Conservation (phyloP, 2,329 filamentous ascomycete species). For the Alternaria triticina region DNA sequence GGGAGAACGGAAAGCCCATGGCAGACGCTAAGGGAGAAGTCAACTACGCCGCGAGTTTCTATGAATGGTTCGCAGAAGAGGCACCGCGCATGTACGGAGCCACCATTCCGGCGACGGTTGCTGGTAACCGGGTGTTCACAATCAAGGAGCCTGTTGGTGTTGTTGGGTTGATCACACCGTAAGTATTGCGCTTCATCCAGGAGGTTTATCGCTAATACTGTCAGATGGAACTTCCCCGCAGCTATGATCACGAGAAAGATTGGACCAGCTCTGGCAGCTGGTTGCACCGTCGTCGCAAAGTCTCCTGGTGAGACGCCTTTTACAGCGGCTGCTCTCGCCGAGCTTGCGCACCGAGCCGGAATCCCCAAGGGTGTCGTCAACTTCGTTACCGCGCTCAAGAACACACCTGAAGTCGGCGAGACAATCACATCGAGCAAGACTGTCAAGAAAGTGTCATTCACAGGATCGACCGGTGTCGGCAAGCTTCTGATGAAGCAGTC, state of each 20-base stretch:
- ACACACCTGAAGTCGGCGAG: conserved; percentile 80
- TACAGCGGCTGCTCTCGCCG: conserved; percentile 84
- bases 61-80: conserved; percentile 52
- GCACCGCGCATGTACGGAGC: conserved; percentile 62
- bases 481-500: conserved; percentile 90
- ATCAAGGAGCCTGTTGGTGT: conserved; percentile 86
- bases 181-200: conserved; percentile 16
- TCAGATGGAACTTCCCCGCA: conserved; percentile 76
- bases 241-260: conserved; percentile 60
- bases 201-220: background rate
- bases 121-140: conserved; percentile 77
- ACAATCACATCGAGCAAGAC: conserved; percentile 76
- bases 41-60: conserved; percentile 49
- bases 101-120: conserved; percentile 72
- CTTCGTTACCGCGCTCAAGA: conserved; percentile 78
- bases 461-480: conserved; percentile 72
- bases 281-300: conserved; percentile 93
- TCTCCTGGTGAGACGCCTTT: conserved; percentile 92
- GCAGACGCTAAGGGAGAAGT: conserved; percentile 57
- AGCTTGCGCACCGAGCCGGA: conserved; percentile 84
- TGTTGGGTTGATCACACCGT: conserved; percentile 80
- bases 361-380: conserved; percentile 92
- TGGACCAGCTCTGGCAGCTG: conserved; percentile 80
- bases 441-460: conserved; percentile 92
- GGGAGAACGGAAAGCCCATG: conserved; percentile 87